Evolutionary conservation across 345 rosid species (phyloP), one percentile per base, ranked within the genome.

Genomic region (Populus davidiana): DNA sequence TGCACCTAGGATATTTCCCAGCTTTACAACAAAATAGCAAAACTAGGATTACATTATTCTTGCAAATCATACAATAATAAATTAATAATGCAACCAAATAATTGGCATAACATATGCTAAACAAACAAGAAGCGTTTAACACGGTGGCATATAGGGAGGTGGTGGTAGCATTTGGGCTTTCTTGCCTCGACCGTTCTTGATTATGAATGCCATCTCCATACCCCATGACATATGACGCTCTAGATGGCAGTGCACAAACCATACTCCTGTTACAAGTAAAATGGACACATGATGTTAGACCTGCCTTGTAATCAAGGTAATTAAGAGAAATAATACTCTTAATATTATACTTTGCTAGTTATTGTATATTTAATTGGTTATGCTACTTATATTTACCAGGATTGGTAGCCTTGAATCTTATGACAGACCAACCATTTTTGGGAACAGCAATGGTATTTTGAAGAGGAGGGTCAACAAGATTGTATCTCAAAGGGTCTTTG

Each of bases 181-280:
- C 17, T 74, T 66, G 67, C 82, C 82, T 0, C 76, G 72, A 17
- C 93, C 93, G 36, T 88, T 83, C 62, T 86, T 89, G 20, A 86
- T 85, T 33, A 84, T 80, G 70, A 89, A 89, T 1, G 89, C 89
- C 72, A 82, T 88, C 69, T 84, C 89, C 36, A 91, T 88, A 4
- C 96, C 96, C 96, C 96, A 90, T 0, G 92, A 74, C 0, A 88
- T 78, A 75, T 90, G 92, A 44, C 77, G 83, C 71, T 91, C 93
- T 75, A 89, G 47, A 77, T 89, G 93, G 70, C 93, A 89, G 78
- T 89, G 93, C 93, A 88, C 52, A 78, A 87, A 91, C 96, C 96
- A 90, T 38, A 88, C 96, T 49, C 92, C 92, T 89, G 81, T 18
- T 47, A 16, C 43, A 65, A 2, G 54, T 67, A 16, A 17, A 69